Conservation (phyloP, 257 asterid species). For the Agastache rugosa region DNA sequence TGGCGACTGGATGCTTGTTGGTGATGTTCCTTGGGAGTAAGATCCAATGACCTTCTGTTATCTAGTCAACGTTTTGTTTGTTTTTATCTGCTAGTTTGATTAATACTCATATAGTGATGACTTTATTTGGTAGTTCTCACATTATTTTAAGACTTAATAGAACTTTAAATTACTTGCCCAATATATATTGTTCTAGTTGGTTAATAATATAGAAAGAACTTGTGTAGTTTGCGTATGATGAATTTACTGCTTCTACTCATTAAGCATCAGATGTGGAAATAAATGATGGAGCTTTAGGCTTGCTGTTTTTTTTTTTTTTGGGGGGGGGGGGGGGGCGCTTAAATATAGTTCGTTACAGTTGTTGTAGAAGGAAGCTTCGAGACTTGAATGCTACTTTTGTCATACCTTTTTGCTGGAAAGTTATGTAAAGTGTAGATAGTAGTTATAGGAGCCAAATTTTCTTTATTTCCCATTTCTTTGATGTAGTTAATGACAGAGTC, state of each 20-base stretch:
- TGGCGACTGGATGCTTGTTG: conserved; percentile 86
- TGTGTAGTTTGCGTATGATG: conserved; percentile 1
- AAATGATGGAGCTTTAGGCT: not conserved
- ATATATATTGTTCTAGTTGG: not conserved
- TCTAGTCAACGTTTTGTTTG: not conserved
- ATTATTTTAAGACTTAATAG: not conserved
- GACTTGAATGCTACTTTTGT: conserved; percentile 6
- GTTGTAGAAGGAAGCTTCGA: not conserved
- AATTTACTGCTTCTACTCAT: not conserved
- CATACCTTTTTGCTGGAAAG: not conserved
- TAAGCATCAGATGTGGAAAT: not conserved
- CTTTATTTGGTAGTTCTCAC: not conserved
- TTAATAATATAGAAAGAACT: not conserved
- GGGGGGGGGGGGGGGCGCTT: not conserved
- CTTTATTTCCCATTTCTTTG: not conserved
- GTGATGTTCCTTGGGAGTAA: conserved; percentile 89
- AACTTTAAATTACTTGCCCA: not conserved
- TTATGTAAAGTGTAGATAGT: not conserved
- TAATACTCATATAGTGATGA: conserved; percentile 7
- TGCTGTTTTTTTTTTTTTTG: no score
- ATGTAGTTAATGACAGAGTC: not conserved
- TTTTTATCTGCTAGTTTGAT: not conserved
- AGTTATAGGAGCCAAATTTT: not conserved
- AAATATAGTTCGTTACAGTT: not conserved
- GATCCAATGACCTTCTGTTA: conserved; percentile 26